Base-by-base conservation (phyloP, 1,284 basidiomycete genomes). In the Microbotryomycetes sp. region DNA sequence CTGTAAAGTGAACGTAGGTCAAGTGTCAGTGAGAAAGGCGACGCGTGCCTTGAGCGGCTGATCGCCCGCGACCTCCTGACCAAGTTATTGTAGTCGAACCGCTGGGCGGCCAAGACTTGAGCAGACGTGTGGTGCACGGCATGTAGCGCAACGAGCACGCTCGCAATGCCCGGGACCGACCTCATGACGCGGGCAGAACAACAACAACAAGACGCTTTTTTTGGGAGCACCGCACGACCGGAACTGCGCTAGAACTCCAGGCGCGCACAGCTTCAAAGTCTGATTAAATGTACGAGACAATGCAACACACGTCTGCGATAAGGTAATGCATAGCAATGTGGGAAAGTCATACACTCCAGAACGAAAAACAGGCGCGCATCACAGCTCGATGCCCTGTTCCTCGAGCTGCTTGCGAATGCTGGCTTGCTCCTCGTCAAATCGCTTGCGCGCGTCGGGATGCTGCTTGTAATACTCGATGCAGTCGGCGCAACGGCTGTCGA, bases 1-100 rank as follows among this genome's bases (percentile, higher is more conserved):
- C 65, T 66, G 52, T 9, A 16, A 4, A 1, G 5, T 18, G 16
- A 29, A 21, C 3, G 1, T 5, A 28, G 29, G 16, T 29, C 11
- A 27, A 24, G 35, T 26, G 54, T 18, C 4, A 27, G 48, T 26
- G 21, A 46, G n/a, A n/a, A n/a, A n/a, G n/a, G n/a, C n/a, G n/a
- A n/a, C n/a, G n/a, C n/a, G n/a, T n/a, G n/a, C n/a, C n/a, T n/a
- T n/a, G n/a, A 26, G 21, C 13, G 15, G 23, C n/a, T 24, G 46
- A 21, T 13, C n/a, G 7, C 24, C 9, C 29, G 15, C 30, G 0
- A 16, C 11, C 5, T n/a, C 54, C 62, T 47, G 3, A 62, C 62
- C 6, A 68, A 41, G 50, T 65, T 57, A 45, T 52, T 11, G 56
- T 66, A 69, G 18, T 64, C 46, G 56, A 69, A 71, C 16, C 60